Conservation (phyloP, 345 rosid genomes). For the Pistacia integerrima region DNA sequence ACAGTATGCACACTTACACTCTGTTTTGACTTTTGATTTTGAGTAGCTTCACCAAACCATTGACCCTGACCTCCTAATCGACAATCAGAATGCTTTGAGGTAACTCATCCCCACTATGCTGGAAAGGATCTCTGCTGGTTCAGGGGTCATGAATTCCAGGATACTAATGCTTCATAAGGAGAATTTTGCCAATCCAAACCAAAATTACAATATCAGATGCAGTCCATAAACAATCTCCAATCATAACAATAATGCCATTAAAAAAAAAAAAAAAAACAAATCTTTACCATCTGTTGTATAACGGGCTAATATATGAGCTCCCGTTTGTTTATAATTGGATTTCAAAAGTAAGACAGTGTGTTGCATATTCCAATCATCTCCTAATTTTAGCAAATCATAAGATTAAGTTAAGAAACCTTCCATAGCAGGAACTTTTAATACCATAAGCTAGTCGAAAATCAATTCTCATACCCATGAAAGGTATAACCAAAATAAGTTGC, state of each 20-base stretch:
- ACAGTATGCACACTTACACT: neutral
- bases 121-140: constrained; percentile 25
- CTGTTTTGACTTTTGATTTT: neutral
- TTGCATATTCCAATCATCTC: too few relatives aligned
- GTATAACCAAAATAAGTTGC: constrained; percentile 55
- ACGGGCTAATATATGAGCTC: too few relatives aligned
- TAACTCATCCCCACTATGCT: constrained; percentile 6
- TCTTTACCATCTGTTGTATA: too few relatives aligned
- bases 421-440: too few relatives aligned
- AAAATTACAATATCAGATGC: too few relatives aligned
- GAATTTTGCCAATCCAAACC: neutral
- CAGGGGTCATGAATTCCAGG: constrained; percentile 12
- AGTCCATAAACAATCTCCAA: too few relatives aligned
- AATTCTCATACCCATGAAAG: constrained; percentile 71
- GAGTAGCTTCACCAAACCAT: neutral
- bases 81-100: neutral
- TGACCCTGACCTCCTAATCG: constrained; percentile 11
- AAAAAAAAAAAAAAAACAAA: too few relatives aligned
- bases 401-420: too few relatives aligned
- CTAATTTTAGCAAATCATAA: too few relatives aligned
- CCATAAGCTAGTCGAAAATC: neutral
- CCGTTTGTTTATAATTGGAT: too few relatives aligned
- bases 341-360: too few relatives aligned
- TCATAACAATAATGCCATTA: too few relatives aligned
- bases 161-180: constrained; percentile 3